phyloP scores from a whole-genome alignment of 345 rosid genomes.

The Euphorbia lathyris region DNA sequence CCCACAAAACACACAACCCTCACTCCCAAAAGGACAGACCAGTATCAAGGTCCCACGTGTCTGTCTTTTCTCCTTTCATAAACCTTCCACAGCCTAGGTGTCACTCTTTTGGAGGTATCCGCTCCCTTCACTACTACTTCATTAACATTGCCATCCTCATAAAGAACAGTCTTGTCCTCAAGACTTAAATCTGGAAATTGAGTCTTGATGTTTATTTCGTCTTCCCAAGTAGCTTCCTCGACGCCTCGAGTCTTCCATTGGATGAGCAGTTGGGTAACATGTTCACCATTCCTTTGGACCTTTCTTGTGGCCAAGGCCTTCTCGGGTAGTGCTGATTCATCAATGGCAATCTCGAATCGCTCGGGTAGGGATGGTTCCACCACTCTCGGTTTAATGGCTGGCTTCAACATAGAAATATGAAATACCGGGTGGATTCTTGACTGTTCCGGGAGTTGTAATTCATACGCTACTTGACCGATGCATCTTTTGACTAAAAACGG shows the following conservation, averaged over 20 bases:
- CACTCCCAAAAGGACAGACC: no score
- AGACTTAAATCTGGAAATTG: background rate
- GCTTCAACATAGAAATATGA: background rate
- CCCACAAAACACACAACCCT: no score
- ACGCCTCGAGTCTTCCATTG: background rate
- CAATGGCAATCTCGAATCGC: no score
- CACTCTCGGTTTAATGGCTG: background rate
- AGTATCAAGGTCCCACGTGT: no score
- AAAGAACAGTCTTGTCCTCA: background rate
- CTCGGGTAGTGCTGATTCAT: background rate
- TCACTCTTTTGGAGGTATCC: no score
- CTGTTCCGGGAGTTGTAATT: background rate
- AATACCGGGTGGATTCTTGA: background rate
- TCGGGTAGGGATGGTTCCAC: fast-evolving
- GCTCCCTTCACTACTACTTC: no score
- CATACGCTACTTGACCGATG: background rate
- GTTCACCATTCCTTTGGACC: no score
- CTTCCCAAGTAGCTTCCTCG: background rate
- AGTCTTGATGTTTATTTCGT: background rate
- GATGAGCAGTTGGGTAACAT: background rate
- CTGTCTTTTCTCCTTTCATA: no score
- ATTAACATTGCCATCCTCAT: background rate
- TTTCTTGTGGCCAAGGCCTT: background rate
- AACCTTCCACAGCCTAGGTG: no score
- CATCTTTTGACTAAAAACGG: background rate